Percentiles rank a stretch among this genome's conserved stretches.
These are phyloP conservation scores for Mortierella sp. DNA, from an alignment of 371 early-diverging fungal species.

Conservation along the genomic window DNA sequence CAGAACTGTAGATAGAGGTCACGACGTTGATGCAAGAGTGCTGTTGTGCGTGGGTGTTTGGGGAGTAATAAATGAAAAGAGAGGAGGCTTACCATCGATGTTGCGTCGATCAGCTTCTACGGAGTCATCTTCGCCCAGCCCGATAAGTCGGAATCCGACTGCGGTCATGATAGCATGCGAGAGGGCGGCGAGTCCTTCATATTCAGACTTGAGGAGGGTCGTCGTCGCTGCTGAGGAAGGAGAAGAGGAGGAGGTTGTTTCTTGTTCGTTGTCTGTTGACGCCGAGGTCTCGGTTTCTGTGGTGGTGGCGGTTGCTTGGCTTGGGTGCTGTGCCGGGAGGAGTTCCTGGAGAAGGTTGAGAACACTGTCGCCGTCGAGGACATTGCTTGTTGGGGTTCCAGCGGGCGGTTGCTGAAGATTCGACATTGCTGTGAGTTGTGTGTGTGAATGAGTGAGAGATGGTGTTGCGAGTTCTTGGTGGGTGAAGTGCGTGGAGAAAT, in stretches of 20 bases:
- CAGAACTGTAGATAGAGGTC: background rate
- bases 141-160: constrained; percentile 72
- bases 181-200: constrained; percentile 71
- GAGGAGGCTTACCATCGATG: constrained; percentile 27
- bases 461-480: background rate
- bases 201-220: constrained; percentile 58
- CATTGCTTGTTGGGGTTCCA: constrained; percentile 10
- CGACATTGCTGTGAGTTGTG: constrained; percentile 31
- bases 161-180: constrained; percentile 72
- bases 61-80: background rate
- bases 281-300: background rate
- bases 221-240: background rate
- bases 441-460: background rate
- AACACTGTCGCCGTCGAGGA: constrained; percentile 44
- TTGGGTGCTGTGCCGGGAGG: constrained; percentile 19
- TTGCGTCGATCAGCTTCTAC: constrained; percentile 54
- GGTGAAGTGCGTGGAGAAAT: background rate
- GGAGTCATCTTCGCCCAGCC: constrained; percentile 73
- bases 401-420: constrained; percentile 25
- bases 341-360: constrained; percentile 34
- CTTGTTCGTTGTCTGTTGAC: background rate
- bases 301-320: background rate
- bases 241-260: background rate
- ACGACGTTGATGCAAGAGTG: background rate
- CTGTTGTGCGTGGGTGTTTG: background rate